phyloP scores from a whole-genome alignment of 2,329 filamentous ascomycete species.

The Tolypocladium cylindrosporum region DNA sequence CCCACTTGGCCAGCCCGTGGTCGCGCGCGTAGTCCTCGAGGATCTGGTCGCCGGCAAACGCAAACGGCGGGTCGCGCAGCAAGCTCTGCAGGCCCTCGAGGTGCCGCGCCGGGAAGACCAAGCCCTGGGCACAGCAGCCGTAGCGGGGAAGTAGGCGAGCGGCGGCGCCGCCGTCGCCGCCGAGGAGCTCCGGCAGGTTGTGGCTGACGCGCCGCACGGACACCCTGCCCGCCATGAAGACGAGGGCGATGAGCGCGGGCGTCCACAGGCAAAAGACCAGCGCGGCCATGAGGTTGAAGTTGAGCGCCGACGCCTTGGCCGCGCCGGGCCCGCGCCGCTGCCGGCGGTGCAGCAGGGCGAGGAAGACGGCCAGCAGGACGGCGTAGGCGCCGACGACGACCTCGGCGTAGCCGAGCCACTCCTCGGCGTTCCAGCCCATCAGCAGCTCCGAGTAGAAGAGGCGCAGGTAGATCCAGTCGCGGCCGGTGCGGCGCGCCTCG shows the following conservation, averaged over 20 bases:
- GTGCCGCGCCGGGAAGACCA: slow-evolving; percentile 22
- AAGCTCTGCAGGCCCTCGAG: slow-evolving; percentile 15
- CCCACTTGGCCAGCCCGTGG: slow-evolving; percentile 21
- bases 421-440: slow-evolving; percentile 28
- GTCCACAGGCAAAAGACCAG: slow-evolving; percentile 19
- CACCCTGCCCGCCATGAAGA: slow-evolving; percentile 18
- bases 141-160: slow-evolving; percentile 26
- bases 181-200: background rate
- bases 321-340: background rate
- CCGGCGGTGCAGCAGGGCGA: slow-evolving; percentile 3
- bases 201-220: slow-evolving; percentile 14
- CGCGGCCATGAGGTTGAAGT: slow-evolving; percentile 14
- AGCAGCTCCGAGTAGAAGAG: slow-evolving; percentile 27
- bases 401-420: slow-evolving; percentile 18
- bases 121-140: slow-evolving; percentile 27
- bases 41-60: slow-evolving; percentile 23
- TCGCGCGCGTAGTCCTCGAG: slow-evolving; percentile 22
- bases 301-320: slow-evolving; percentile 6
- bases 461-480: slow-evolving; percentile 25
- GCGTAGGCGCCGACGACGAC: slow-evolving; percentile 17
- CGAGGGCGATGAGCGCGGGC: slow-evolving; percentile 19
- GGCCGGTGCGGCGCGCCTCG: slow-evolving; percentile 5
- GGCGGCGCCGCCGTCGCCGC: slow-evolving; percentile 1
- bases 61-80: slow-evolving; percentile 19
- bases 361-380: slow-evolving; percentile 9